Conservation (phyloP, 1,284 basidiomycete genomes). For the Tetrapyrgos nigripes region DNA sequence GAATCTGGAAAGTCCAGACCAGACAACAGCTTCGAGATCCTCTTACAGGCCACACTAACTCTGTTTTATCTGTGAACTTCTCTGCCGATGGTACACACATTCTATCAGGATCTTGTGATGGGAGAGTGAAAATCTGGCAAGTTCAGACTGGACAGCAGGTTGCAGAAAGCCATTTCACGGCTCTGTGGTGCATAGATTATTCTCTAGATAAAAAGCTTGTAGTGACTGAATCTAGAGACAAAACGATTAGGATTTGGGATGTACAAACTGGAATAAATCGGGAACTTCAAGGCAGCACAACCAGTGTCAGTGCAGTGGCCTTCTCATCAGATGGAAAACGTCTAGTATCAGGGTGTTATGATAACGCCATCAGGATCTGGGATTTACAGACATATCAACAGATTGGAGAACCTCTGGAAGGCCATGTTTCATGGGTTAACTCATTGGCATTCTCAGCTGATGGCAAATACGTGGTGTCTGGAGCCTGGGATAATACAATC, state of each 20-base stretch:
- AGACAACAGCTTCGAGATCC: not conserved
- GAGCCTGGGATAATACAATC: constrained; percentile 21
- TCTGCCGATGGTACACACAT: constrained; percentile 28
- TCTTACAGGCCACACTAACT: constrained; percentile 6
- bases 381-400: not conserved
- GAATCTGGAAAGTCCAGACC: not conserved
- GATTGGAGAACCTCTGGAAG: not conserved
- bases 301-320: not conserved
- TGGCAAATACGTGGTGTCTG: constrained; percentile 19
- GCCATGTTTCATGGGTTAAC: constrained; percentile 6
- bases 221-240: not conserved
- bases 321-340: too few relatives aligned
- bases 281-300: not conserved
- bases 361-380: not conserved
- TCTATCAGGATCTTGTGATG: constrained; percentile 26
- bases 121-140: too few relatives aligned
- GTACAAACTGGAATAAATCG: too few relatives aligned
- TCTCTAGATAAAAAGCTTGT: not conserved
- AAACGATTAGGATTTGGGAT: not conserved
- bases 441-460: constrained; percentile 17
- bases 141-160: too few relatives aligned
- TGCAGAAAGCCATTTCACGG: too few relatives aligned
- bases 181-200: not conserved
- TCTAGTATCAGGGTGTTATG: not conserved
- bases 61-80: constrained; percentile 25